A percentile compares a stretch with the other conserved stretches of the same genome.
These are phyloP conservation scores for Puccinia horiana DNA, from an alignment of 1,284 basidiomycete genomes.

Conservation along the genomic window DNA sequence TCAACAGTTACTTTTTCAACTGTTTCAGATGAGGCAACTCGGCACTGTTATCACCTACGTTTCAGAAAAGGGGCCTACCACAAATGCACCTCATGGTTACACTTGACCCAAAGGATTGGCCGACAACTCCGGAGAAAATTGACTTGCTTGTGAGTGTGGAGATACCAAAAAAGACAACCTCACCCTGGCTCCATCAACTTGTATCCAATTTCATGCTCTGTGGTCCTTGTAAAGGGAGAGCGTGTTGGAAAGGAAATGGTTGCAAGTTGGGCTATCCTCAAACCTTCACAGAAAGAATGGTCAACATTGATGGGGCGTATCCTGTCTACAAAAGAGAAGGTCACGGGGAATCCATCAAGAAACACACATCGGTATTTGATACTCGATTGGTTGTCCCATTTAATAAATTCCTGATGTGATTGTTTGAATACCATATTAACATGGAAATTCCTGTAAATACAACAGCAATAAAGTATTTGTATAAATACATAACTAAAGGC, in stretches of 20 bases:
- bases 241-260: not conserved
- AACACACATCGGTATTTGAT: not conserved
- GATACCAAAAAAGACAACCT: not conserved
- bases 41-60: not conserved
- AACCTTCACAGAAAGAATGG: not conserved
- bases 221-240: not conserved
- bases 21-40: not conserved
- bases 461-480: not conserved
- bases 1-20: not conserved
- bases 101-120: not conserved
- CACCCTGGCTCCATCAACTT: not conserved
- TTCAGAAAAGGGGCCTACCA: not conserved
- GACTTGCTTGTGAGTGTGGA: slow-evolving; percentile 1
- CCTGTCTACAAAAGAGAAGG: not conserved
- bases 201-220: slow-evolving; percentile 2
- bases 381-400: too few species aligned
- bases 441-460: too few species aligned
- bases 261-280: not conserved
- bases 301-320: not conserved
- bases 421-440: too few species aligned
- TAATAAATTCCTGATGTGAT: too few species aligned
- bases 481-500: not conserved
- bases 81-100: slow-evolving; percentile 6
- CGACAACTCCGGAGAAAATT: too few species aligned
- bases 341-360: not conserved